Conservation (phyloP, 441 rosid genomes). For the Populus hybrid region DNA sequence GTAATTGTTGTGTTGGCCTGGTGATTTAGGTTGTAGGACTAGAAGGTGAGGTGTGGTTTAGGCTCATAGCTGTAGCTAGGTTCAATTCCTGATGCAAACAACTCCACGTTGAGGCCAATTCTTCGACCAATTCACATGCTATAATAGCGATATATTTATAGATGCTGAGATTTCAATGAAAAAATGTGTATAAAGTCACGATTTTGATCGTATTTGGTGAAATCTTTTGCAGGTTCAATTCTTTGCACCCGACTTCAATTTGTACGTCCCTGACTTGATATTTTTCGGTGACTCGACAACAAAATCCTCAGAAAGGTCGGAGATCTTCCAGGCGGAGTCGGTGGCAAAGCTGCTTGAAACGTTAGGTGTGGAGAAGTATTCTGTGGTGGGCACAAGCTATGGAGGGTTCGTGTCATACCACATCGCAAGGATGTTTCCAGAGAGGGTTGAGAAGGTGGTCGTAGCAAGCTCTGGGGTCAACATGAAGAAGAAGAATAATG, state of each 20-base stretch:
- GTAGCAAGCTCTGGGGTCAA: slow-evolving; percentile 76
- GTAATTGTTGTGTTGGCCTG: neutral
- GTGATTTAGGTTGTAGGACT: too few relatives aligned
- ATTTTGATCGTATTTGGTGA: neutral
- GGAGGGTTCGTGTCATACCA: slow-evolving; percentile 84
- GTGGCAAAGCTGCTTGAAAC: slow-evolving; percentile 50
- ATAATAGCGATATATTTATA: neutral
- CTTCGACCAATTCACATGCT: neutral
- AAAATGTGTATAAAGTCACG: neutral
- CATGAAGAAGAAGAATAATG: slow-evolving; percentile 49
- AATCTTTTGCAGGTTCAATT: slow-evolving; percentile 35
- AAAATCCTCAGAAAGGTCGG: slow-evolving; percentile 50
- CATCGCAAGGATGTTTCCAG: slow-evolving; percentile 67
- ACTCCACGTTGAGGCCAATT: neutral
- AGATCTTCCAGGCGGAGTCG: slow-evolving; percentile 63
- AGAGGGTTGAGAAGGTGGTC: slow-evolving; percentile 72
- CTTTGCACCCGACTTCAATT: slow-evolving; percentile 41
- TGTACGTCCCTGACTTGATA: slow-evolving; percentile 71
- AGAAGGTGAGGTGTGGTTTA: too few relatives aligned
- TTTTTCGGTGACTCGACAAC: slow-evolving; percentile 73
- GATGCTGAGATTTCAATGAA: neutral
- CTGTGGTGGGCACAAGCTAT: slow-evolving; percentile 73
- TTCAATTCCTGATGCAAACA: neutral
- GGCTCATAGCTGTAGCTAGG: neutral
- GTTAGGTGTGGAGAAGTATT: slow-evolving; percentile 42